Conservation (phyloP, 176 grass and related monocot species). For the Raddia distichophylla region DNA sequence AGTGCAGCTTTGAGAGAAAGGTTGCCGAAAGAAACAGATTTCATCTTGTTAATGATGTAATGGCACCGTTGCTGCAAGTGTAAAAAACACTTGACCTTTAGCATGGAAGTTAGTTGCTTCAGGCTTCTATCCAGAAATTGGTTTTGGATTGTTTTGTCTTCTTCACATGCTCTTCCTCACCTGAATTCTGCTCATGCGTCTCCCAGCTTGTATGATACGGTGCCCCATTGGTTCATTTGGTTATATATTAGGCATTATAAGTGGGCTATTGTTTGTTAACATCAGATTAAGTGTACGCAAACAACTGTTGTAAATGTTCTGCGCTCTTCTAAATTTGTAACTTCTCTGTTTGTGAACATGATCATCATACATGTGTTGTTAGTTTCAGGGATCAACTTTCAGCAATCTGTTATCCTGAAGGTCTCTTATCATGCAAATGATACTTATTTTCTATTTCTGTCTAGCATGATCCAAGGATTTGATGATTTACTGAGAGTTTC, state of each 20-base stretch:
- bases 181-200: background rate
- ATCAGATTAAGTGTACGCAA: background rate
- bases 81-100: background rate
- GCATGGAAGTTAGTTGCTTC: background rate
- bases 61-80: background rate
- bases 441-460: background rate
- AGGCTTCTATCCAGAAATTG: background rate
- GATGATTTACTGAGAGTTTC: background rate
- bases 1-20: conserved; percentile 36
- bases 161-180: background rate
- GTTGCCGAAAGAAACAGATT: background rate
- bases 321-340: background rate
- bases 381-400: background rate
- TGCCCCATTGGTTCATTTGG: no score
- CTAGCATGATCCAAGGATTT: background rate
- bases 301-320: background rate
- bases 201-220: no score
- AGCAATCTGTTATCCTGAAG: background rate
- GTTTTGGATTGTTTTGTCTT: background rate
- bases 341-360: background rate
- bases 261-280: background rate
- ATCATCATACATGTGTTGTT: background rate
- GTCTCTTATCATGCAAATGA: background rate
- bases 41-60: background rate
- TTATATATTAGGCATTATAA: no score